phyloP scores from a whole-genome alignment of 2,329 filamentous ascomycete genomes.

The Pseudogymnoascus sp. region DNA sequence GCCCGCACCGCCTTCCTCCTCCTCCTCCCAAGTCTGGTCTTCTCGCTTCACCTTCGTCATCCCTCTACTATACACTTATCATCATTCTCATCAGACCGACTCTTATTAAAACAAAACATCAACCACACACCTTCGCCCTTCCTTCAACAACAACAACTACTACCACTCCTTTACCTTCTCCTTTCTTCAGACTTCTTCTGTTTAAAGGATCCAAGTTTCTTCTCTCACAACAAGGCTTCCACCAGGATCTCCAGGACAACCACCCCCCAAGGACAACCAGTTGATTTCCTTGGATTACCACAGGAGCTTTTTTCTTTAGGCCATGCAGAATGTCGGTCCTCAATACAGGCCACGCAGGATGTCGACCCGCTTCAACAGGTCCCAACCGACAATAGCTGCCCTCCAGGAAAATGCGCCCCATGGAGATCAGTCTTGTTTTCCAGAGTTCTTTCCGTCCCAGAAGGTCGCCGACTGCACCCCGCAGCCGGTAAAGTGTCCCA shows the following conservation, averaged over 20 bases:
- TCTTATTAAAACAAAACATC: background rate
- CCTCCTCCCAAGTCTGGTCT: background rate
- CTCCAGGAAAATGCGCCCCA: background rate
- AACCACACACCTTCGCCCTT: background rate
- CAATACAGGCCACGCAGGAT: conserved; percentile 8
- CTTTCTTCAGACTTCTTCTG: conserved; percentile 1
- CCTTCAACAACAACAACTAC: conserved; percentile 22
- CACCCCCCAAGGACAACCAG: background rate
- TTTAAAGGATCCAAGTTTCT: background rate
- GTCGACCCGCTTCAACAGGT: conserved; percentile 1
- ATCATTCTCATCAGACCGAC: conserved; percentile 3
- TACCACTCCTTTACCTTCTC: conserved; percentile 17
- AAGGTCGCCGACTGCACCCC: background rate
- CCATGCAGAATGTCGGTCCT: conserved; percentile 8
- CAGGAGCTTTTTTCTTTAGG: background rate
- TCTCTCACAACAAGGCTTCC: background rate
- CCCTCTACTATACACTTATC: background rate
- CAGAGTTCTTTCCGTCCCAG: background rate
- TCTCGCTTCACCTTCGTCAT: background rate
- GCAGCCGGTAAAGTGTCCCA: background rate
- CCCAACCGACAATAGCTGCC: background rate
- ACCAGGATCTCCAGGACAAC: background rate
- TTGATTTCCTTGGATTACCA: background rate
- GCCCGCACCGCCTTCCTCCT: conserved; percentile 1
- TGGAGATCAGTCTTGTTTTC: background rate